Percentiles rank a stretch among this genome's conserved stretches.
These are phyloP conservation scores for Citrus glauca DNA, from an alignment of 345 rosid genomes.

Conservation along the genomic window DNA sequence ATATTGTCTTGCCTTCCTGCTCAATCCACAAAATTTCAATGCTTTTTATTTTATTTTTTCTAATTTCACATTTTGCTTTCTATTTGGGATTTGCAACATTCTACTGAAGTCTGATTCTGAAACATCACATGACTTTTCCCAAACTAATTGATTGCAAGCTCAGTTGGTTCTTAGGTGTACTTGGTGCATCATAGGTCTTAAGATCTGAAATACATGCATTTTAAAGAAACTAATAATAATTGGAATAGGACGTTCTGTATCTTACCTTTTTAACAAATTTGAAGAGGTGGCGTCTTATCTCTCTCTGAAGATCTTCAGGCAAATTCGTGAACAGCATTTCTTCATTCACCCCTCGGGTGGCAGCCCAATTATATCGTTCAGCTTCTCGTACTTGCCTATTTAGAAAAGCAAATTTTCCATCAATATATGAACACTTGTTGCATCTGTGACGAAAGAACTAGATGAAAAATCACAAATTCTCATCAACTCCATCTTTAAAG, in stretches of 20 bases:
- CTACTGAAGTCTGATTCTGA: not conserved
- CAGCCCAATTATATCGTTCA: constrained; percentile 85
- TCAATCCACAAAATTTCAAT: not conserved
- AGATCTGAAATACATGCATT: not conserved
- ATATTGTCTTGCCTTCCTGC: not conserved
- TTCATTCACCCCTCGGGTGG: constrained; percentile 88
- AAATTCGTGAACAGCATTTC: constrained; percentile 61
- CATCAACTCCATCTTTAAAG: not conserved
- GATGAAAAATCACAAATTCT: not conserved
- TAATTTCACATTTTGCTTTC: not conserved
- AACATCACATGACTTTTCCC: not conserved
- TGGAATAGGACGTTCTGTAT: not conserved
- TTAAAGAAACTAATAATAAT: not conserved
- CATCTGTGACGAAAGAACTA: not conserved
- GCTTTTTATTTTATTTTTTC: too few relatives aligned
- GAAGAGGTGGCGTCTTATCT: constrained; percentile 86
- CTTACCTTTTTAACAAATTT: constrained; percentile 70
- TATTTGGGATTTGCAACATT: not conserved
- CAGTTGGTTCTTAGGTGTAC: not conserved
- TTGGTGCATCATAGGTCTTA: not conserved
- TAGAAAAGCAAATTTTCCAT: constrained; percentile 9
- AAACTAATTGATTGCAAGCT: not conserved
- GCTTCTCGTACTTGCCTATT: constrained; percentile 75
- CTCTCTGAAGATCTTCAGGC: constrained; percentile 89
- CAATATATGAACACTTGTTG: not conserved